Evolutionary conservation across 805 yeast species (phyloP), one percentile per base, ranked within the genome.

Genomic region (Candida montana): DNA sequence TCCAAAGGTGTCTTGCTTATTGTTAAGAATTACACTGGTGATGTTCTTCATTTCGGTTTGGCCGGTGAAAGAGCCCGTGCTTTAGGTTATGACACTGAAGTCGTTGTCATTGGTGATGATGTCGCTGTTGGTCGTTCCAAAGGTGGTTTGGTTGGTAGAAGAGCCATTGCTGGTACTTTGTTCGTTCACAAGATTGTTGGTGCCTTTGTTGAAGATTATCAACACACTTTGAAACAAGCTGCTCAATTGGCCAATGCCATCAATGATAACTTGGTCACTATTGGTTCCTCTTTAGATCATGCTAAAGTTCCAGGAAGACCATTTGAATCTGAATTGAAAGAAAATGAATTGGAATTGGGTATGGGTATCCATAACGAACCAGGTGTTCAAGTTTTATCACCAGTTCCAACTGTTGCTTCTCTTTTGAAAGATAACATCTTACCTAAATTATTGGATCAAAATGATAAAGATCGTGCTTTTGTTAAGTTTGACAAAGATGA

Each of bases 311-410:
- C 98, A 5, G 95, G 95, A 5, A 76, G 85, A 53, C 74, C 71
- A 42, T 72, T 70, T 41, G 82, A 75, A 54, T 67, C 70, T 26
- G 59, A 64, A 41, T 72, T 87, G 47, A 72, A 64, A 21, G 71
- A 62, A 4, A 68, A 79, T 44, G 87, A 85, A 61, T 82, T 84
- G 58, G 98, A 90, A 61, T 72, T 90, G 44, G 98, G 98, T 21
- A 82, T 90, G 80, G 98, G 98, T 34, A 90, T 90, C 46, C 98
- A 90, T 63, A 90, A 90, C 55, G 98, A 90, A 61, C 93, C 96
- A 1, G 97, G 97, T 47, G 80, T 80, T 44, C 69, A 74, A 54
- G 54, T 63, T 13, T 49, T 70, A 19, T 64, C 65, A 15, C 71
- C 72, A 40, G 77, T 90, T 51, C 96, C 97, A 20, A 59, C 76